phyloP scores from a whole-genome alignment of 179 eudicot genomes.

The Sideroxylon spinosum region DNA sequence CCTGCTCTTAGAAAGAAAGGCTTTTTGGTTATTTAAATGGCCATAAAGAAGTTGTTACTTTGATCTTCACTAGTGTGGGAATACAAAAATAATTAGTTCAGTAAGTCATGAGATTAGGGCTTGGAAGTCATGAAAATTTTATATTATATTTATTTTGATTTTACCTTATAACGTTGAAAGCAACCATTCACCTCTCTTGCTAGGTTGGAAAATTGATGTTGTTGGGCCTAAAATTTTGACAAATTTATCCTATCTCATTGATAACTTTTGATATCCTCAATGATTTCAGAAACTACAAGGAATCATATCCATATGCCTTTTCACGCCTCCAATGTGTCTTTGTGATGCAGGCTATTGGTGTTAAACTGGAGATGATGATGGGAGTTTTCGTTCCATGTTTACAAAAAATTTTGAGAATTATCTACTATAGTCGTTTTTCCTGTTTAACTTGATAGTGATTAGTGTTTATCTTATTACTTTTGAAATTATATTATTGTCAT shows the following conservation, averaged over 20 bases:
- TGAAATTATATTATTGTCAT: background rate
- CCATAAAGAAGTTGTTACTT: background rate
- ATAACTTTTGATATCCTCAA: background rate
- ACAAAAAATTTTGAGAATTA: conserved; percentile 93
- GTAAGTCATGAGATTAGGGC: background rate
- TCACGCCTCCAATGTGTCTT: conserved; percentile 11
- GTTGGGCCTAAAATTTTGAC: background rate
- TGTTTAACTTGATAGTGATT: conserved; percentile 45
- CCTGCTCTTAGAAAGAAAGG: background rate
- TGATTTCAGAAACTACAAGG: background rate
- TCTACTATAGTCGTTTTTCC: conserved; percentile 89
- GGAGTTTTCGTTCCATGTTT: conserved; percentile 96
- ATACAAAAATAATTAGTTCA: background rate
- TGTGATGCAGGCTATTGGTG: conserved; percentile 45
- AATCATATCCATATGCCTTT: background rate
- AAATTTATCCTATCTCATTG: background rate
- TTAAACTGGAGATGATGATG: conserved; percentile 86
- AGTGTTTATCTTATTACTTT: background rate
- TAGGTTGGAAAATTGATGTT: background rate
- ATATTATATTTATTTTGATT: no score
- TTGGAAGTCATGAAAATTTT: background rate
- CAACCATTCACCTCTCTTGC: background rate
- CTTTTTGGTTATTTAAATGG: background rate
- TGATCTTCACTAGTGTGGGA: background rate
- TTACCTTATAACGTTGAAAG: no score